Percentiles rank a stretch among this genome's conserved stretches.
phyloP scores from a whole-genome alignment of 2,329 filamentous ascomycete species.

The Cladosporium sp. region DNA sequence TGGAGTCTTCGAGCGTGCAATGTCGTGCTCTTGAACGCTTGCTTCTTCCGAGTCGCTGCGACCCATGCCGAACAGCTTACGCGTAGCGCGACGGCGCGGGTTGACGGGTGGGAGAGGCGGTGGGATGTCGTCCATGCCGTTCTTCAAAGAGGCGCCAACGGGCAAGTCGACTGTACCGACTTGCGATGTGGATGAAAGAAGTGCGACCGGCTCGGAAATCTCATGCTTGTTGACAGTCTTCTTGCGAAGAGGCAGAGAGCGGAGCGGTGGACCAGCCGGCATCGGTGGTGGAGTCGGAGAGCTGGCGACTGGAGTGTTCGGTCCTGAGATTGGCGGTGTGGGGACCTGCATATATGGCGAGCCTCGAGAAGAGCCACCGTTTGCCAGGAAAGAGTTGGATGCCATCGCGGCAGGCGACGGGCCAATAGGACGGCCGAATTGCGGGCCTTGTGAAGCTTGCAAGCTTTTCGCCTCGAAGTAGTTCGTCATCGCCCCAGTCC shows the following conservation, averaged over 20 bases:
- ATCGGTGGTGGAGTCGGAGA: conserved; percentile 28
- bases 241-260: conserved; percentile 53
- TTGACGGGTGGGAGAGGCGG: conserved; percentile 63
- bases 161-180: conserved; percentile 61
- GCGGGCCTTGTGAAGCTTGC: conserved; percentile 5
- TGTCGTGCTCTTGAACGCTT: neutral
- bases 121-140: conserved; percentile 51
- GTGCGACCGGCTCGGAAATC: conserved; percentile 60
- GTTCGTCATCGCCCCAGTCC: conserved; percentile 23
- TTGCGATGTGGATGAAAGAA: conserved; percentile 58
- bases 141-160: conserved; percentile 56
- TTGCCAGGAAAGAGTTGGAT: conserved; percentile 29
- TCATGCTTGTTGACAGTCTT: conserved; percentile 61
- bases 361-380: conserved; percentile 23
- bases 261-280: conserved; percentile 43
- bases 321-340: conserved; percentile 55
- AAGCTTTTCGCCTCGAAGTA: conserved; percentile 35
- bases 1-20: conserved; percentile 28
- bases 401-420: conserved; percentile 27
- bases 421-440: conserved; percentile 17
- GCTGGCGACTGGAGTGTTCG: conserved; percentile 43
- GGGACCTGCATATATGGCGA: conserved; percentile 54
- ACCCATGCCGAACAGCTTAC: conserved; percentile 36
- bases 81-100: conserved; percentile 55
- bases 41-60: conserved; percentile 23